Evolutionary conservation across 2,329 filamentous ascomycete species (phyloP).

Genomic region (Fusarium sp.): DNA sequence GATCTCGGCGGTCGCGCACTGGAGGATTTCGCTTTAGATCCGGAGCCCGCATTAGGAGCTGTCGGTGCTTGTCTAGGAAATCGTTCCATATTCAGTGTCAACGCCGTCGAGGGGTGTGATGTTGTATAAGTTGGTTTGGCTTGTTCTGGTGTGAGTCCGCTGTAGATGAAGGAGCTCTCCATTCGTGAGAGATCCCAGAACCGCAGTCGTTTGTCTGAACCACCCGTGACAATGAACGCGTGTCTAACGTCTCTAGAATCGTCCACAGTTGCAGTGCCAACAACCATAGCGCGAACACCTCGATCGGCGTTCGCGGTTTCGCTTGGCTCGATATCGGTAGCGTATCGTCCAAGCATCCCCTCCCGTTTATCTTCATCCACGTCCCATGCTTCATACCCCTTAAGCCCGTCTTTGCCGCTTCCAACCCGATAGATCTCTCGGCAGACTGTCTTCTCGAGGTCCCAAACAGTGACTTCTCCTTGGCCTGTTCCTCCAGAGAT

Average conservation of each 20-base stretch:
- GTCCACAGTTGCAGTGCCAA: constrained; percentile 76
- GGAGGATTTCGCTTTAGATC: constrained; percentile 48
- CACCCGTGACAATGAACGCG: constrained; percentile 87
- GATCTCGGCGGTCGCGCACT: constrained; percentile 70
- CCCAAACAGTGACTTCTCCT: constrained; percentile 94
- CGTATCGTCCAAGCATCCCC: constrained; percentile 87
- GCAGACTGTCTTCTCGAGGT: constrained; percentile 89
- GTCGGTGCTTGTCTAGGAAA: constrained; percentile 55
- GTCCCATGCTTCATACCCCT: constrained; percentile 83
- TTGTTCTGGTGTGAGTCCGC: constrained; percentile 78
- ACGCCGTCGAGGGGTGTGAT: constrained; percentile 69
- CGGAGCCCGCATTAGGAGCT: constrained; percentile 47
- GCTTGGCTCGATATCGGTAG: constrained; percentile 75
- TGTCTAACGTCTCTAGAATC: constrained; percentile 79
- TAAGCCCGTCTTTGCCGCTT: constrained; percentile 68
- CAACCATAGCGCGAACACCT: constrained; percentile 79
- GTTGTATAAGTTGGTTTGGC: constrained; percentile 78
- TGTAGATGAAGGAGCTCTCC: constrained; percentile 83
- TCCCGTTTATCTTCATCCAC: constrained; percentile 91
- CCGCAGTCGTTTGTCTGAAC: constrained; percentile 88
- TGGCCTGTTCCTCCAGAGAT: constrained; percentile 88
- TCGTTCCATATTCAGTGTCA: constrained; percentile 75
- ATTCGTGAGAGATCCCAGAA: constrained; percentile 91
- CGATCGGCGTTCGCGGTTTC: constrained; percentile 67
- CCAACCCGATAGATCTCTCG: constrained; percentile 86